Percentiles rank a stretch among this genome's conserved stretches.
Conservation (phyloP, 177 flowering plant genomes). For the Tripterygium wilfordii region DNA sequence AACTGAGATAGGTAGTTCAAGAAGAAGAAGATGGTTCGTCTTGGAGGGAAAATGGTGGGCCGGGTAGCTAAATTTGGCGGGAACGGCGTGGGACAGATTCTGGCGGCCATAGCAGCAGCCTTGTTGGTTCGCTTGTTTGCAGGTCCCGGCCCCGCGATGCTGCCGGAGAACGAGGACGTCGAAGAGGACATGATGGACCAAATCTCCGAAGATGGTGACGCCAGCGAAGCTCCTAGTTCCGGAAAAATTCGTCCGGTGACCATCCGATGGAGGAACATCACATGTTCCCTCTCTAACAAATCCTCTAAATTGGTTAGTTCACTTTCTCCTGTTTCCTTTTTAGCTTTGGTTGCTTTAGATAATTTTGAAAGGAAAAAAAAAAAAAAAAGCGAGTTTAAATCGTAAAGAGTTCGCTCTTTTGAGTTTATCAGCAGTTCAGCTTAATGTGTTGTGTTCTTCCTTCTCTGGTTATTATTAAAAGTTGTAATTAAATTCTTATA, state of each 20-base stretch:
- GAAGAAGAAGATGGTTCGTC: conserved; percentile 22
- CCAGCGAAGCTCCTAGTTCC: conserved; percentile 20
- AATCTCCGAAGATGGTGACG: not conserved
- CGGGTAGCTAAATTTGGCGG: conserved; percentile 37
- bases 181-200: conserved; percentile 14
- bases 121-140: conserved; percentile 71
- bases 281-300: conserved; percentile 70
- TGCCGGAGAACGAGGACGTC: conserved; percentile 35
- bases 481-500: too few relatives aligned
- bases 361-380: too few relatives aligned
- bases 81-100: conserved; percentile 65
- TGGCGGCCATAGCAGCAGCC: conserved; percentile 73
- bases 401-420: too few relatives aligned
- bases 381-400: too few relatives aligned
- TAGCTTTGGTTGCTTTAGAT: not conserved
- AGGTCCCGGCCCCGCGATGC: conserved; percentile 56
- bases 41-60: conserved; percentile 47
- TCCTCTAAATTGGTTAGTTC: conserved; percentile 59
- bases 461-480: too few relatives aligned
- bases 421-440: too few relatives aligned
- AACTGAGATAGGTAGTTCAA: not conserved
- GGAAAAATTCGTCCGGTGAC: conserved; percentile 63
- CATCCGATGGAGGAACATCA: conserved; percentile 74
- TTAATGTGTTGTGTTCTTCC: too few relatives aligned
- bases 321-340: not conserved